Conservation (phyloP, 2,329 filamentous ascomycete genomes). For the Trichoderma brevicompactum region DNA sequence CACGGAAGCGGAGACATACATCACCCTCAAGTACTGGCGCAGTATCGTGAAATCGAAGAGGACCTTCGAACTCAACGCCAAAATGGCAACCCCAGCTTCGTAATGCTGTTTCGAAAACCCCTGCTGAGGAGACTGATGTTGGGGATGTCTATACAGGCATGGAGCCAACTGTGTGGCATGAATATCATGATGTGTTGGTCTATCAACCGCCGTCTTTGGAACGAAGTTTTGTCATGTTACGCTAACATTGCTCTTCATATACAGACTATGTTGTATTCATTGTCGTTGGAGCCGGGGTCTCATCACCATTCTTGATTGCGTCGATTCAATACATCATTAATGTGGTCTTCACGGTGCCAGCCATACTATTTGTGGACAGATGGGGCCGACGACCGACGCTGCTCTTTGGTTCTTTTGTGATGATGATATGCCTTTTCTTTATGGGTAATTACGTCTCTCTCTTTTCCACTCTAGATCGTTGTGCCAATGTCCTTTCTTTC, state of each 20-base stretch:
- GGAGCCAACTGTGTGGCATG: conserved; percentile 64
- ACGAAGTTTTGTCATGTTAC: not conserved
- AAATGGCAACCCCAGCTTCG: conserved; percentile 53
- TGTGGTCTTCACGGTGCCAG: conserved; percentile 61
- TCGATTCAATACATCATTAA: conserved; percentile 69
- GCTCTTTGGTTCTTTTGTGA: conserved; percentile 59
- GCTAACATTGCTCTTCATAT: not conserved
- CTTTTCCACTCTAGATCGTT: not conserved
- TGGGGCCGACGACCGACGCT: conserved; percentile 62
- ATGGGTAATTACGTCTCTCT: conserved; percentile 48
- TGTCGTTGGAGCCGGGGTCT: conserved; percentile 61
- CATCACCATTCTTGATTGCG: conserved; percentile 60
- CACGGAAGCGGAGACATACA: conserved; percentile 61
- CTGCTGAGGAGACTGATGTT: conserved; percentile 61
- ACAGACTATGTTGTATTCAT: conserved; percentile 62
- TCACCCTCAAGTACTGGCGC: conserved; percentile 64
- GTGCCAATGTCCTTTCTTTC: not conserved
- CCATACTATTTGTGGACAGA: conserved; percentile 63
- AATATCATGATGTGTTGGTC: conserved; percentile 59
- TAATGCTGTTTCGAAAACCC: conserved; percentile 52
- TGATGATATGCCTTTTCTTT: conserved; percentile 66
- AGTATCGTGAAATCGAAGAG: conserved; percentile 65
- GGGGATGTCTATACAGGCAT: conserved; percentile 63
- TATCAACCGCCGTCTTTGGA: not conserved
- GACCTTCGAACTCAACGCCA: conserved; percentile 58